A percentile compares a stretch with the other conserved stretches of the same genome.
Evolutionary conservation across 495 filamentous ascomycete species (phyloP).

Genomic region (Penicillium coprophilum): DNA sequence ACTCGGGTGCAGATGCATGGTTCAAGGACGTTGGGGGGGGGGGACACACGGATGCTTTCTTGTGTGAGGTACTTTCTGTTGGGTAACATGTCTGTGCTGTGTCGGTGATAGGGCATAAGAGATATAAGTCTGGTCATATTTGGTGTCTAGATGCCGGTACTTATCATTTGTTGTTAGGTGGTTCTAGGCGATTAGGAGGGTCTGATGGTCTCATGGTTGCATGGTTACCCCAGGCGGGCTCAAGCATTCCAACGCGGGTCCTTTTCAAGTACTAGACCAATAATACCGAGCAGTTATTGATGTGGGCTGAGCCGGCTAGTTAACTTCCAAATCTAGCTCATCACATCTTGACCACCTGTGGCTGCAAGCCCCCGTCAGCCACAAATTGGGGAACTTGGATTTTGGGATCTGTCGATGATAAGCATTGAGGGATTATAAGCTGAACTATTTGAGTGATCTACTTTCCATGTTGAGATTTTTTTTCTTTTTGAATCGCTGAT

Average conservation of each 20-base stretch:
- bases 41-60: not conserved
- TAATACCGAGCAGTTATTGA: slow-evolving; percentile 2
- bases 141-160: not conserved
- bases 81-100: slow-evolving; percentile 8
- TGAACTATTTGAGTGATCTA: not conserved
- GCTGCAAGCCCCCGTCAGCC: slow-evolving; percentile 7
- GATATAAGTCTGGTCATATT: not conserved
- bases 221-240: slow-evolving; percentile 5
- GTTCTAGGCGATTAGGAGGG: not conserved
- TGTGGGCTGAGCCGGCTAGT: not conserved
- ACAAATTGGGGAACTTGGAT: not conserved
- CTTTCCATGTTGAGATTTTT: not conserved
- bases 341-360: not conserved
- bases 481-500: not conserved
- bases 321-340: not conserved
- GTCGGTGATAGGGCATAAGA: not conserved
- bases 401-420: not conserved
- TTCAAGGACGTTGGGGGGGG: slow-evolving; percentile 5
- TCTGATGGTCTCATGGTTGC: slow-evolving; percentile 3
- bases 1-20: slow-evolving; percentile 7
- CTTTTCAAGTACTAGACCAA: slow-evolving; percentile 7
- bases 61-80: slow-evolving; percentile 5
- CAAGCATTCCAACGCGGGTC: slow-evolving; percentile 4
- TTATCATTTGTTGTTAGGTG: slow-evolving; percentile 1
- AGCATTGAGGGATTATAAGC: not conserved